phyloP scores from a whole-genome alignment of 345 rosid genomes.

The Nephelium lappaceum region DNA sequence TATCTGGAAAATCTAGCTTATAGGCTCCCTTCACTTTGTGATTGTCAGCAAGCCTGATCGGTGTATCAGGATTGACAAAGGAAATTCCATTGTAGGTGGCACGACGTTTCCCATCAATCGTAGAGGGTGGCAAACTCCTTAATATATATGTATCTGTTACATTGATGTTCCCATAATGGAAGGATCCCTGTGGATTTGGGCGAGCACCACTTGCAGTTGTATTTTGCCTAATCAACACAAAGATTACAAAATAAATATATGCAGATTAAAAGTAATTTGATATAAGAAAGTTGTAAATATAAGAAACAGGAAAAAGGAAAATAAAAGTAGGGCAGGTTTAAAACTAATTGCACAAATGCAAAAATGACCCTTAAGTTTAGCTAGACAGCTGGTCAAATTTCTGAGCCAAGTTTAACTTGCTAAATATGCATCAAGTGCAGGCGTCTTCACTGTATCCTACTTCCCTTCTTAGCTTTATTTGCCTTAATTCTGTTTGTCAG shows the following conservation, averaged over 20 bases:
- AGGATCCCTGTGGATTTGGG: constrained; percentile 97
- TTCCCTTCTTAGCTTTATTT: neutral
- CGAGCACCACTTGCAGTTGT: constrained; percentile 95
- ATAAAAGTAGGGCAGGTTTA: neutral
- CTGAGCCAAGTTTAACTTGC: neutral
- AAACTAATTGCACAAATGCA: neutral
- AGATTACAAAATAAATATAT: neutral
- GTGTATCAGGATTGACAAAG: constrained; percentile 68
- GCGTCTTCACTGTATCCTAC: neutral
- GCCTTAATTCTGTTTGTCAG: neutral
- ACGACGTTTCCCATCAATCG: constrained; percentile 58
- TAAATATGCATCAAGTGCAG: neutral
- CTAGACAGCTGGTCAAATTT: neutral
- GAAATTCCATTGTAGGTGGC: constrained; percentile 87
- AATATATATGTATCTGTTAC: constrained; percentile 70
- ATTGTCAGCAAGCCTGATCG: constrained; percentile 76
- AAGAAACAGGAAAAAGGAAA: neutral
- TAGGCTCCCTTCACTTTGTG: constrained; percentile 74
- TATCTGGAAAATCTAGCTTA: constrained; percentile 83
- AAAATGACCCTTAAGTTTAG: neutral
- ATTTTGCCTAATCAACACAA: constrained; percentile 64
- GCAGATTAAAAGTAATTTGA: neutral
- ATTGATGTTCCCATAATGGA: constrained; percentile 85
- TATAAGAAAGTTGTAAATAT: neutral
- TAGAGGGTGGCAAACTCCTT: constrained; percentile 67